Evolutionary conservation across 31 red algal species (phyloP), one percentile per base, ranked within the genome.

Genomic region (Odonthalia washingtoniensis): DNA sequence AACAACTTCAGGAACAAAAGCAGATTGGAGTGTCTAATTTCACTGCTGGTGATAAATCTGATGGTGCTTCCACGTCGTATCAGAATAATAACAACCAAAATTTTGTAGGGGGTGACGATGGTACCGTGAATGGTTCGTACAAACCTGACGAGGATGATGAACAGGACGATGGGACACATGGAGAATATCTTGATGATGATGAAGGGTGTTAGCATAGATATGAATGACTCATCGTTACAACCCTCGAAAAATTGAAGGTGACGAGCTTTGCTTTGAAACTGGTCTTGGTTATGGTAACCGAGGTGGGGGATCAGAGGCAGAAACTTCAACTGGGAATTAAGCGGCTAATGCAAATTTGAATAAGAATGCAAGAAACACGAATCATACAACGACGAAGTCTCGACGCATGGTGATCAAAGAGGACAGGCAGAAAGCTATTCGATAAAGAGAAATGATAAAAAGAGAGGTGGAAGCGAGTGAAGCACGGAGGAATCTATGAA

Each of bases 401-500:
- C 75, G 82, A 31, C 74, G 74, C 26, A 74, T 65, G 24, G 67
- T 80, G 16, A 76, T 72, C 3, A 86, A 72, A 43, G 90, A 92
- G 18, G 90, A 92, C n/a, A 81, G 90, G 5, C 90, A 92, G 40
- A 81, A 40, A 33, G 69, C 46, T 9, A 44, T 92, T 41, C 90
- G 90, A 3, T 12, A 76, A 9, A 63, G 96, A 12, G 96, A 98
- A 61, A 81, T 90, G 5, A 87, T 83, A 12, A 82, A 89, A 62
- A 42, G 94, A 74, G 97, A 99, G 74, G 52, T 83, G 0, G 97
- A 99, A 81, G 97, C 97, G 2, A 91, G 66, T 28, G 94, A 96
- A 24, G 49, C 38, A 35, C 96, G 17, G 90, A 93, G 21, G 97
- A 99, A 39, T 94, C 97, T 0, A 99, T 99, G 33, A 69, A 77